Evolutionary conservation across 2,329 filamentous ascomycete species (phyloP), one percentile per base, ranked within the genome.

Genomic region (Aureobasidium sp.): DNA sequence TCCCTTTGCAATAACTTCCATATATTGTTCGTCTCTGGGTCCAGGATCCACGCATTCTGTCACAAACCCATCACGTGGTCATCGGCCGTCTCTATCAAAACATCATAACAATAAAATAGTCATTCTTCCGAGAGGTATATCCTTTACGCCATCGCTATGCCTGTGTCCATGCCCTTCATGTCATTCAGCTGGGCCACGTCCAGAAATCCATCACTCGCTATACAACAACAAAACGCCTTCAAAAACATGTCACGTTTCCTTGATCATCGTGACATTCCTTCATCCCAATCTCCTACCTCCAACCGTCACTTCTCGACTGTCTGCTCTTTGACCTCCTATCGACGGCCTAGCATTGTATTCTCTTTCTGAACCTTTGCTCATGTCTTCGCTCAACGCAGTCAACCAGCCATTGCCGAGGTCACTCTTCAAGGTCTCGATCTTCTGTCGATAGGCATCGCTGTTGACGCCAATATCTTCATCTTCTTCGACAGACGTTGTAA

Each of bases 401-500:
- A 99, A 82, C 82, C 96, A 99, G 41, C 87, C 89, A 68, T 87
- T 90, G 36, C 92, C 92, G 66, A 96, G 87, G 70, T 93, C 90
- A 70, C 88, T 88, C 64, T 91, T 87, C 60, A 97, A 77, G 3
- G 89, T 86, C 74, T 96, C 91, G 61, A 97, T 88, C 74, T 94
- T 94, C 72, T 89, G 89, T 62, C 89, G 86, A 74, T 96, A 97
- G 8, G 72, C 52, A 58, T 74, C 71, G 9, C 70, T 68, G 17
- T 68, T 65, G 29, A 66, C 65, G 12, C 64, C 68, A 13, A 69
- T 60, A 27, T 69, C 70, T 48, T 70, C 66, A 5, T 68, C 67
- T 17, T 69, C 69, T 3, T 63, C 62, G 10, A n/a, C 5, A 7
- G 46, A 23, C 36, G 15, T 27, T 34, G 17, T 29, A 12, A 46